Base-by-base conservation (phyloP, 2,329 filamentous ascomycete genomes). In the Cladosporium sp. region DNA sequence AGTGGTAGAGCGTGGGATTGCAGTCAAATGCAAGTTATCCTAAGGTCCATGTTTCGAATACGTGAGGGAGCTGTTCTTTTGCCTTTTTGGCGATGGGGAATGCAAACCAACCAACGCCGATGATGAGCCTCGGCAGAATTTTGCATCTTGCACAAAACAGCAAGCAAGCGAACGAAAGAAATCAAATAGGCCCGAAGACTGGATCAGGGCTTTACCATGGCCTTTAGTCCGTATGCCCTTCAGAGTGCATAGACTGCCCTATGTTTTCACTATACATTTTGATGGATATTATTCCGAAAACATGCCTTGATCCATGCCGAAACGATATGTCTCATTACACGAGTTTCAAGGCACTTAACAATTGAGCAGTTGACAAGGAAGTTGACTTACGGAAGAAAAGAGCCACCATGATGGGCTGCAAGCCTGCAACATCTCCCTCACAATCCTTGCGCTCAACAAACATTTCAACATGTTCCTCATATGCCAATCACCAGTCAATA, bases 1-100 rank as follows among this genome's bases (percentile, higher is more conserved):
- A 62, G 59, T 62, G 59, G 59, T 62, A 62, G 59, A 62, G 59
- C 59, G 59, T 62, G 59, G 59, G 59, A 52, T 62, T 62, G 59
- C 59, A 62, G 59, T 30, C 18, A 36, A 52, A 47, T 62, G 59
- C 59, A 51, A 62, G 44, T 4, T 38, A 62, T 62, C 58, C 58
- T 60, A 60, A 60, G 58, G 58, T 60, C 58, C 58, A 41, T 60
- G 58, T 60, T 60, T 60, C 59, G 59, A 62, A 52, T 47, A 62
- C 59, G 59, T 47, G 59, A 62, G 59, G 59, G 30, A 62, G 59
- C 59, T 62, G 44, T 52, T 52, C n/a, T 52, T 62, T 52, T 62
- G 30, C 59, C 34, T 47, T 47, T 47, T 47, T 47, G 7, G 15
- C 4, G 7, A 7, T 10, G 2, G 7, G n/a, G 7, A 47, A 24